Base-by-base conservation (phyloP, 1,284 basidiomycete genomes). In the Xerocomus minutiporus region DNA sequence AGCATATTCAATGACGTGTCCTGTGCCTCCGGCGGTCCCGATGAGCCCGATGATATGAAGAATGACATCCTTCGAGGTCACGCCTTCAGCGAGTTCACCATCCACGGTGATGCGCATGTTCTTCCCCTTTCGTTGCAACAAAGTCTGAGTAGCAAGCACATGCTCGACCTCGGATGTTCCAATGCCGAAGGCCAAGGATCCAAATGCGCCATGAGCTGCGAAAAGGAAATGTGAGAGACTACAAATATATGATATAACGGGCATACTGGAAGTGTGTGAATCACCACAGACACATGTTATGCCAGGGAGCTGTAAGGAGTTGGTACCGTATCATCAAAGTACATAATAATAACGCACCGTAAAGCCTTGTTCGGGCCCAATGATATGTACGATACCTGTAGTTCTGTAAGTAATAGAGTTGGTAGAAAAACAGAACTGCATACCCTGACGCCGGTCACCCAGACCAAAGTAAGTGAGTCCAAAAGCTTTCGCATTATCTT, bases 131-230 rank as follows among this genome's bases (percentile, higher is more conserved):
- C 83, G 86, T 72, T 97, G 95, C 56, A 93, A 76, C 26, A 97
- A 78, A 43, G 93, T 95, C 71, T 97, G 95, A 9, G 95, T 97
- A 5, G 95, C 94, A 56, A 97, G 86, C 62, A 97, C 94, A 70
- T 97, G 94, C 68, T 97, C 94, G 61, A 97, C 94, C 71, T 97
- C 94, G 48, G 93, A 95, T 5, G 94, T 97, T 41, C 94, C 94
- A 65, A 97, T 97, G 62, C 95, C 94, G 65, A 97, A 97, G 0
- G 94, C 94, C 58, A 97, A 82, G 47, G 95, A 94, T 45, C 94
- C 94, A 65, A 97, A 97, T 1, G 94, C 95, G 47, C 95, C 94
- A 68, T 97, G 94, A 12, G 94, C 91, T 92, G 58, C 26, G 28
- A 53, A 44, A 45, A 51, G 36, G 29, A 35, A 20, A 23, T 9